phyloP scores from a whole-genome alignment of 2,329 filamentous ascomycete genomes.

The Thielaviopsis populi region DNA sequence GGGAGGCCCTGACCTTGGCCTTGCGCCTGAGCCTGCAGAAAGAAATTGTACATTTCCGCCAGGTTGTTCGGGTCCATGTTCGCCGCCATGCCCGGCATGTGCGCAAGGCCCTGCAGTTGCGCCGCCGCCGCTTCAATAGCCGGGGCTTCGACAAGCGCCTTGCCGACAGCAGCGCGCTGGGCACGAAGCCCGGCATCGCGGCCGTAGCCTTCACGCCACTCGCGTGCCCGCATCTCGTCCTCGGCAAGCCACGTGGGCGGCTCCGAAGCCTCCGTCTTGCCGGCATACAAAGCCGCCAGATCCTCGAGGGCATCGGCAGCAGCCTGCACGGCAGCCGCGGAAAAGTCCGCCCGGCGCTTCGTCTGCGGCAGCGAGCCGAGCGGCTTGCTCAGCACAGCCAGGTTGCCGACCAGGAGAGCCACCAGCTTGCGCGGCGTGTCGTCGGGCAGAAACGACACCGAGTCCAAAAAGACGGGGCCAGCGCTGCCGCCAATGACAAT shows the following conservation, averaged over 20 bases:
- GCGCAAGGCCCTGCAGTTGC: not conserved
- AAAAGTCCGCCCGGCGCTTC: slow-evolving; percentile 26
- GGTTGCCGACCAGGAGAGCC: slow-evolving; percentile 19
- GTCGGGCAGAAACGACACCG: slow-evolving; percentile 8
- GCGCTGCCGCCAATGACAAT: slow-evolving; percentile 13
- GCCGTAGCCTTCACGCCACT: slow-evolving; percentile 39
- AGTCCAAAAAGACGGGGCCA: slow-evolving; percentile 6
- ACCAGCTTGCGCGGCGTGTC: slow-evolving; percentile 2
- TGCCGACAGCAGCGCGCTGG: slow-evolving; percentile 20
- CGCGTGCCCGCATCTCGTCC: slow-evolving; percentile 31
- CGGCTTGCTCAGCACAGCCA: slow-evolving; percentile 16
- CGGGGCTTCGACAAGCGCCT: slow-evolving; percentile 21
- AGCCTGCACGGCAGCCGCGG: slow-evolving; percentile 29
- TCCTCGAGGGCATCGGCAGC: slow-evolving; percentile 31
- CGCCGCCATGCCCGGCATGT: not conserved
- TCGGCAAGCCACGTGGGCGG: slow-evolving; percentile 38
- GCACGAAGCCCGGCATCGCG: slow-evolving; percentile 27
- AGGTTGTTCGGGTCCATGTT: not conserved
- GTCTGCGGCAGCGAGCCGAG: slow-evolving; percentile 25
- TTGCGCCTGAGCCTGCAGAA: slow-evolving; percentile 13
- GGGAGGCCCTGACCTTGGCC: slow-evolving; percentile 9
- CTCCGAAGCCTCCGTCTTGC: slow-evolving; percentile 34
- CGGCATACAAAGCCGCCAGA: slow-evolving; percentile 28
- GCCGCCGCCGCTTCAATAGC: not conserved
- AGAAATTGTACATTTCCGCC: slow-evolving; percentile 14